Percentiles rank a stretch among this genome's conserved stretches.
Conservation (phyloP, 225 moss, liverwort and hornwort species). For the Neckera pumila region DNA sequence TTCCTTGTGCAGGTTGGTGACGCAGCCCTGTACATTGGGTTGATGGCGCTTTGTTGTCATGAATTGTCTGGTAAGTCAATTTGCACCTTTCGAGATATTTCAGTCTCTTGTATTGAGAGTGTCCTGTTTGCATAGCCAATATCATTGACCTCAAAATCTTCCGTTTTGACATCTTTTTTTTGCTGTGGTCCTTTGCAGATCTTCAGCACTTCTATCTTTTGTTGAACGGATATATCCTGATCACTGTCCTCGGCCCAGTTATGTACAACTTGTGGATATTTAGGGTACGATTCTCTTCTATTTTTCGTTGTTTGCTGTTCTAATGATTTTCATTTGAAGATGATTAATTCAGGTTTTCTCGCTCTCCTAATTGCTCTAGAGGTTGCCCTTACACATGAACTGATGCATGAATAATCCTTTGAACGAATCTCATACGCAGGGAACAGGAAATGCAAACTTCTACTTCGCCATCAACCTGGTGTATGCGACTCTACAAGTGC, state of each 20-base stretch:
- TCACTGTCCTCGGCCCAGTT: constrained; percentile 75
- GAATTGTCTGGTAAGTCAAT: constrained; percentile 54
- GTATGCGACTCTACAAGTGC: constrained; percentile 75
- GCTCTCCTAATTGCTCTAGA: neutral
- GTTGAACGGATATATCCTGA: constrained; percentile 71
- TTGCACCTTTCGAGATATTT: neutral
- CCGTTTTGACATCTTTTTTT: neutral
- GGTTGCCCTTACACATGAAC: neutral
- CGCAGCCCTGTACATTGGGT: constrained; percentile 62
- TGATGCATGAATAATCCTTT: neutral
- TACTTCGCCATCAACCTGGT: constrained; percentile 85
- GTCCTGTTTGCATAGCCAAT: neutral
- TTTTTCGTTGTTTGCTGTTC: neutral
- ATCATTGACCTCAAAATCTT: neutral
- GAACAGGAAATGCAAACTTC: constrained; percentile 95
- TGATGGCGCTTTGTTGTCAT: constrained; percentile 63
- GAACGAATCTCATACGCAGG: constrained; percentile 23
- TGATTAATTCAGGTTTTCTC: neutral
- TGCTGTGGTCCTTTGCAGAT: constrained; percentile 28
- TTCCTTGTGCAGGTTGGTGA: constrained; percentile 71
- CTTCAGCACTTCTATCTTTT: constrained; percentile 70
- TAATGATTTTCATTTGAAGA: neutral
- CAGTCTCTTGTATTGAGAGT: neutral
- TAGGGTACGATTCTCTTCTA: constrained; percentile 40
- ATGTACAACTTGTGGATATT: constrained; percentile 98